Conservation (phyloP, 1,284 basidiomycete genomes). For the Phenoliferia sp. region DNA sequence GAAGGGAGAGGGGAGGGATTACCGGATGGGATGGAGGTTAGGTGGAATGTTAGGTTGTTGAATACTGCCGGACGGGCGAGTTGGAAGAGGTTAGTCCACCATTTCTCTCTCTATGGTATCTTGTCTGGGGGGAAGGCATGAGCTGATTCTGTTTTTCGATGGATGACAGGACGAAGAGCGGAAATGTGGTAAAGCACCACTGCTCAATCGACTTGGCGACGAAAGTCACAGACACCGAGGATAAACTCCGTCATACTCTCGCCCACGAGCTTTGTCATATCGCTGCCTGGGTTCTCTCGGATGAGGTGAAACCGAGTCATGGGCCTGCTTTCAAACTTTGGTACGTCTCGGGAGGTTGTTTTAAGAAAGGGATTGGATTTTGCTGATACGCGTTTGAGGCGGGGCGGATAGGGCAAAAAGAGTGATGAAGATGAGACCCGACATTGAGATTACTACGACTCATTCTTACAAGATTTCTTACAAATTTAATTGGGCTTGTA, state of each 20-base stretch:
- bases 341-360: slow-evolving; percentile 44
- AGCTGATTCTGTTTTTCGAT: slow-evolving; percentile 3
- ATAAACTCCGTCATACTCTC: slow-evolving; percentile 69
- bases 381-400: too few relatives aligned
- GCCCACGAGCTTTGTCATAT: slow-evolving; percentile 85
- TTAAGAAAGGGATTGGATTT: not conserved
- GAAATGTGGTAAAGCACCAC: slow-evolving; percentile 41
- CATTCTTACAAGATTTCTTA: slow-evolving; percentile 44
- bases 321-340: slow-evolving; percentile 58
- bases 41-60: slow-evolving; percentile 66
- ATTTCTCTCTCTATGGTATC: not conserved
- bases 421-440: slow-evolving; percentile 58
- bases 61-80: slow-evolving; percentile 73
- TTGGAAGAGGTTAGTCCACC: slow-evolving; percentile 54
- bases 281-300: slow-evolving; percentile 71
- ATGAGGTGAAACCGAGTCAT: slow-evolving; percentile 59
- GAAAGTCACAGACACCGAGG: slow-evolving; percentile 69
- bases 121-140: not conserved
- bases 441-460: slow-evolving; percentile 66
- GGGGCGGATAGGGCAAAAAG: slow-evolving; percentile 53
- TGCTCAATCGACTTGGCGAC: slow-evolving; percentile 61
- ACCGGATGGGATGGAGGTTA: slow-evolving; percentile 58
- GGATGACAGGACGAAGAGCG: slow-evolving; percentile 34
- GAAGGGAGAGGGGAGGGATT: slow-evolving; percentile 42
- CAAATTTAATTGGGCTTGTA: slow-evolving; percentile 69